Base-by-base conservation (phyloP, 2,329 filamentous ascomycete genomes). In the Ceratocystis papillata region DNA sequence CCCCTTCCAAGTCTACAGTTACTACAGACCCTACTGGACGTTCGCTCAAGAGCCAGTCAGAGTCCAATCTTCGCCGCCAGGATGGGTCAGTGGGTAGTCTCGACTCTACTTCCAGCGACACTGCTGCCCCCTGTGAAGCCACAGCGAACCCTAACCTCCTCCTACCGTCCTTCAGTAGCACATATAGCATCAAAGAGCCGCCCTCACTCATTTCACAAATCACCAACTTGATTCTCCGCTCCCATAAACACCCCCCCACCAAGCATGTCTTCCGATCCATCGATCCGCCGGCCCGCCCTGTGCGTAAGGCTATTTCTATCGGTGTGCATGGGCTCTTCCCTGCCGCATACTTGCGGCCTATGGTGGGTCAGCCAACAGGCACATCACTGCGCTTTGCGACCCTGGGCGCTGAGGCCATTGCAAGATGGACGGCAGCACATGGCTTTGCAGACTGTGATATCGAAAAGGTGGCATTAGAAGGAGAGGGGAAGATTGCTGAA, bases 281-380 rank as follows among this genome's bases (percentile, higher is more conserved):
- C 57, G 83, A 88, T 6, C 80, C 84, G 0, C 88, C 85, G 0
- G 33, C 37, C 6, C 61, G 53, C 20, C 87, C 83, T 69, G 85
- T 97, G 60, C 90, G 85, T 72, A 94, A 88, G 70, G 94, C 94
- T 12, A 81, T 99, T 4, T 91, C 92, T 1, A 96, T 99, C 70
- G 94, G 94, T 48, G 85, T 99, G 0, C 94, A 99, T 74, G 94
- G 94, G 0, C 88, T 96, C 68, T 96, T 97, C 70, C 94, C 94
- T 0, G 90, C 90, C 0, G 84, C 88, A 0, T 83, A 95, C 53
- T 81, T 99, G 45, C 87, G 94, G n/a, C 88, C 87, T 22, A 88
- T 99, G 70, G 87, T 97, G 17, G 94, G 94, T 0, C 93, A 96
- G 71, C 94, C 94, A 0, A 99, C 92, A 0, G 94, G 94, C 5